A percentile compares a stretch with the other conserved stretches of the same genome.
These are phyloP conservation scores for Stentor coeruleus DNA, from an alignment of 73 alveolate species.

Conservation along the genomic window DNA sequence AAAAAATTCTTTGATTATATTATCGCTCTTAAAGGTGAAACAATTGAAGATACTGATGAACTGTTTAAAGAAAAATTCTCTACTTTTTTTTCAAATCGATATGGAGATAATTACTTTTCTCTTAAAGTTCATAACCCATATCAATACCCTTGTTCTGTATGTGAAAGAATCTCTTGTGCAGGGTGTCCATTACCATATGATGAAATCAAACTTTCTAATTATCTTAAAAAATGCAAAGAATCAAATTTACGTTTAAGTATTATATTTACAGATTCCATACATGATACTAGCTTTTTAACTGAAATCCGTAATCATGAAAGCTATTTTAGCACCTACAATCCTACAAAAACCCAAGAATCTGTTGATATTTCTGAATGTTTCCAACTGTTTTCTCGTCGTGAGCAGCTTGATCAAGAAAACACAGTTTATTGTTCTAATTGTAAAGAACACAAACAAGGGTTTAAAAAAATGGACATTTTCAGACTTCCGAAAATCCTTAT, in stretches of 20 bases:
- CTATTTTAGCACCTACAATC: background rate
- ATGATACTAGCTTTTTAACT: background rate
- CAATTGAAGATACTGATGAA: background rate
- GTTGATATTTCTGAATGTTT: constrained; percentile 11
- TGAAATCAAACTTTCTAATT: no score
- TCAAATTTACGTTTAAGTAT: background rate
- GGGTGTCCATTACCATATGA: background rate
- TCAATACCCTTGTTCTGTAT: background rate
- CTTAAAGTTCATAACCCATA: background rate
- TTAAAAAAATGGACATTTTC: constrained; percentile 78
- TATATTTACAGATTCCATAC: background rate
- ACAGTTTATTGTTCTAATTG: constrained; percentile 85
- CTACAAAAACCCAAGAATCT: background rate
- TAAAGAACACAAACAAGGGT: constrained; percentile 58
- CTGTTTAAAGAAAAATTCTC: background rate
- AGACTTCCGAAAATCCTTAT: constrained; percentile 85
- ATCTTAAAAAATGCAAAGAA: background rate
- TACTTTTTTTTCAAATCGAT: background rate
- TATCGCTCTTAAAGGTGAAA: no score
- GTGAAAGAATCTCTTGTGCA: background rate
- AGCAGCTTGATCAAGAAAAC: constrained; percentile 70
- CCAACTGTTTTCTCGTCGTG: constrained; percentile 27
- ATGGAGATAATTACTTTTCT: background rate
- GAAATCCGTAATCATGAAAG: background rate
- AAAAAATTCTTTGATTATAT: background rate